phyloP scores from a whole-genome alignment of 2,329 filamentous ascomycete species.

The Aspergillus felis region DNA sequence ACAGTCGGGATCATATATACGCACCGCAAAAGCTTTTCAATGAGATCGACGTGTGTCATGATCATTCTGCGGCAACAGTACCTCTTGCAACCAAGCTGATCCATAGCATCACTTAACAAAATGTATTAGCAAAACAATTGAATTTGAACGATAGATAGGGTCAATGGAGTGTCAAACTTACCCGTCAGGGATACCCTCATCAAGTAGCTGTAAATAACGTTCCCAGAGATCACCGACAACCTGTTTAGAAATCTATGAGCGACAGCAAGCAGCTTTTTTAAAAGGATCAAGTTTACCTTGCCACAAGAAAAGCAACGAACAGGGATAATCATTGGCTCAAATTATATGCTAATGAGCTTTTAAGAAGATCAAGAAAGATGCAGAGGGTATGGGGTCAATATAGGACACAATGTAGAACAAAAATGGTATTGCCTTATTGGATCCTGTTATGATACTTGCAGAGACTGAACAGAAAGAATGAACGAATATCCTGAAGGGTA shows the following conservation, averaged over 20 bases:
- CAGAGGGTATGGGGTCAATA: not conserved
- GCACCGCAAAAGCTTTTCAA: slow-evolving; percentile 95
- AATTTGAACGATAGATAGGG: not conserved
- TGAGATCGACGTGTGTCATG: slow-evolving; percentile 98
- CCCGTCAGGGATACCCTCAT: slow-evolving; percentile 72
- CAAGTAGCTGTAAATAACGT: slow-evolving; percentile 83
- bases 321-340: slow-evolving; percentile 80
- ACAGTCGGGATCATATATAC: slow-evolving; percentile 22
- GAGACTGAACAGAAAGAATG: not conserved
- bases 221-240: slow-evolving; percentile 98
- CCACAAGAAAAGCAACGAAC: slow-evolving; percentile 98
- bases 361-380: slow-evolving; percentile 1
- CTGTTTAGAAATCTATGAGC: slow-evolving; percentile 46
- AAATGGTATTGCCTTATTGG: not conserved
- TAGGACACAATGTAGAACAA: not conserved
- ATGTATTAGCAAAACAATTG: slow-evolving; percentile 9
- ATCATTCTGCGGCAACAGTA: slow-evolving; percentile 99
- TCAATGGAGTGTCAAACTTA: slow-evolving; percentile 41
- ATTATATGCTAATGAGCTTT: not conserved
- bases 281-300: slow-evolving; percentile 62
- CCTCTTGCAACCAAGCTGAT: slow-evolving; percentile 84
- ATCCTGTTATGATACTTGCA: not conserved
- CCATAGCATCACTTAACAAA: slow-evolving; percentile 78
- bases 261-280: not conserved
- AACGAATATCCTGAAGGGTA: not conserved